These are phyloP conservation scores for Acacia concinna DNA, from an alignment of 331 rosid species.

Conservation along the genomic window DNA sequence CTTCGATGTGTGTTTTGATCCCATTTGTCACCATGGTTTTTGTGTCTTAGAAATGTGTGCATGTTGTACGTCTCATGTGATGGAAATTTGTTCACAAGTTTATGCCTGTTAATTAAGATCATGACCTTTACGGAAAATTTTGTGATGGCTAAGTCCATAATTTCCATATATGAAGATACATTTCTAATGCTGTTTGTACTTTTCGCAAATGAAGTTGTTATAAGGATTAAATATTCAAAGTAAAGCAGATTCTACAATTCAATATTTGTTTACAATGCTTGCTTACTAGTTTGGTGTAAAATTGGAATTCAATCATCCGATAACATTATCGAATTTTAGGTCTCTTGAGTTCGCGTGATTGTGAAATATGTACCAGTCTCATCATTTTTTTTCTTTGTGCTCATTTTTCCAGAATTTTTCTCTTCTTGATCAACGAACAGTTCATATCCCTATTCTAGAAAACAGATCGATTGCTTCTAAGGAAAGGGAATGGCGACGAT, in stretches of 20 bases:
- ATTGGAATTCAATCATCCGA: not conserved
- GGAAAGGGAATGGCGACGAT: slow-evolving; percentile 64
- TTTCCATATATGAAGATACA: not conserved
- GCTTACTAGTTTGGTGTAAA: no score
- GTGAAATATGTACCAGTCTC: slow-evolving; percentile 1
- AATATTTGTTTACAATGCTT: no score
- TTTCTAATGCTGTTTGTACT: not conserved
- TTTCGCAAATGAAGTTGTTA: no score
- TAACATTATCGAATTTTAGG: not conserved
- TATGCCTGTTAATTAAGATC: slow-evolving; percentile 6
- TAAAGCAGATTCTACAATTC: no score
- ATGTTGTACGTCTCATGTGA: not conserved
- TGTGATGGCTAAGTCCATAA: not conserved
- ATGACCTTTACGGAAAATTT: not conserved
- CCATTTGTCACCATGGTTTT: not conserved
- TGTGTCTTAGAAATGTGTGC: not conserved
- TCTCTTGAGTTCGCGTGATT: not conserved
- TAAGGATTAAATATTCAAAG: no score
- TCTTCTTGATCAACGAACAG: not conserved
- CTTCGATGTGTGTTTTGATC: not conserved
- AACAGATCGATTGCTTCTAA: slow-evolving; percentile 30
- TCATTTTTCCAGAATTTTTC: not conserved
- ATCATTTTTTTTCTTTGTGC: not conserved
- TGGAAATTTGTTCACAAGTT: not conserved
- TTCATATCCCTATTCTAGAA: not conserved